Evolutionary conservation across 345 rosid genomes (phyloP), one percentile per base, ranked within the genome.

Genomic region (Atalantia buxifolia): DNA sequence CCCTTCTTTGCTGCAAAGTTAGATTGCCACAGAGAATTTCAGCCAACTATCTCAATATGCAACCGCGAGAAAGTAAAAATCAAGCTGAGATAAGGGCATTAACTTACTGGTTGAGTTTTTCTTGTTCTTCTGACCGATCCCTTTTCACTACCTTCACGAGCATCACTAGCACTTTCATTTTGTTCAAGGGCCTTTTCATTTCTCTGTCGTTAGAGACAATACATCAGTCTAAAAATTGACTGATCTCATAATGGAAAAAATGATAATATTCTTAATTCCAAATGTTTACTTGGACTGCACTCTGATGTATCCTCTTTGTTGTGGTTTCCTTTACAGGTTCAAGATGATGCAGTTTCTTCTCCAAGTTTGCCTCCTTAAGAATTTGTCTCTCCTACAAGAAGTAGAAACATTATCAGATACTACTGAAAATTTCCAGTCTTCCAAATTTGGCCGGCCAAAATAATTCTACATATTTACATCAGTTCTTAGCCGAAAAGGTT

Each of bases 401-500:
- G 8, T 68, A 70, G 6, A 68, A 76, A 21, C 28, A 64, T 64
- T 66, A 67, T 79, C 73, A 83, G 33, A 77, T 70, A 71, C 27
- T 33, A 21, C 42, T 35, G 56, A 33, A 69, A 18, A 33, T 53
- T 16, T 50, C 9, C 30, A 4, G 5, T 75, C 63, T 57, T 27
- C 19, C 13, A 25, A 69, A 25, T 76, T 28, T 63, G 53, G 25
- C 28, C 13, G 60, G 72, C 60, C 42, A 27, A 31, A 12, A 53
- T 65, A 73, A 78, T 31, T 77, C 80, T 35, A 73, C 92, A 66
- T 89, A 92, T 98, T 88, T 96, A 96, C 99, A 89, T 96, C 92
- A 21, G 98, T 94, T 86, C 98, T 89, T 60, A 96, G 91, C 78
- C 99, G 84, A 81, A 96, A 96, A 56, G 99, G 99, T 87, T 90